phyloP scores from a whole-genome alignment of 768 basidiomycete species.

The Collybiopsis confluens region DNA sequence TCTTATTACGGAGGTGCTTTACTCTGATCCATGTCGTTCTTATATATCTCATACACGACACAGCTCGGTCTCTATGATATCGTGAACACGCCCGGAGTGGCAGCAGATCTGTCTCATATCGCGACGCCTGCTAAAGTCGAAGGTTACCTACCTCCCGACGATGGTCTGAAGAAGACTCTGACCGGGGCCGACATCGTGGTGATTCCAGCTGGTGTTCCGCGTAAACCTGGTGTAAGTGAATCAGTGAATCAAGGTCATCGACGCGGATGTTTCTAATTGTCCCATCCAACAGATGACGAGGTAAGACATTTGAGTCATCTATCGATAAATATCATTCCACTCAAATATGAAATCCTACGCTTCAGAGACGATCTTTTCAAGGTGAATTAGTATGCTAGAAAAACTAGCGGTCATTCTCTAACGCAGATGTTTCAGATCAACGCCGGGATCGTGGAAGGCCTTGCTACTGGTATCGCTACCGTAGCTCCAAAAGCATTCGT shows the following conservation, averaged over 20 bases:
- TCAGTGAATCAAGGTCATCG: slow-evolving; percentile 12
- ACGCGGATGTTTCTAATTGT: slow-evolving; percentile 7
- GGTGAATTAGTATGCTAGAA: slow-evolving; percentile 35
- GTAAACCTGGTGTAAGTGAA: slow-evolving; percentile 83
- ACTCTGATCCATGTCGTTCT: slow-evolving; percentile 1
- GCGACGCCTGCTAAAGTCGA: slow-evolving; percentile 80
- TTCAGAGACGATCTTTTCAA: slow-evolving; percentile 93
- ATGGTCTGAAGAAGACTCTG: slow-evolving; percentile 79
- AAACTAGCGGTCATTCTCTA: slow-evolving; percentile 1
- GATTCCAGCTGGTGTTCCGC: slow-evolving; percentile 94
- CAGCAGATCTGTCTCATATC: slow-evolving; percentile 92
- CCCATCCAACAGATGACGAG: slow-evolving; percentile 43
- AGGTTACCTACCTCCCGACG: slow-evolving; percentile 76
- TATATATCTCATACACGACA: neutral
- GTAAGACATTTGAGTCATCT: slow-evolving; percentile 27
- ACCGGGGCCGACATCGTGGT: slow-evolving; percentile 86
- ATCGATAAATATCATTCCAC: slow-evolving; percentile 1
- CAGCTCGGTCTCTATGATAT: slow-evolving; percentile 93
- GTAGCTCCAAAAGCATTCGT: slow-evolving; percentile 85
- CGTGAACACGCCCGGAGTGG: slow-evolving; percentile 96
- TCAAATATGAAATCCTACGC: slow-evolving; percentile 4
- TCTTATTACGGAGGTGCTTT: slow-evolving; percentile 64
- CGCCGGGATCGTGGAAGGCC: slow-evolving; percentile 91
- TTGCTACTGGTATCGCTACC: slow-evolving; percentile 86
- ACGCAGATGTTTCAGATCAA: slow-evolving; percentile 64